Percentiles rank a stretch among this genome's conserved stretches.
Evolutionary conservation across 768 basidiomycete genomes (phyloP).

Genomic region (Mycena galopus): DNA sequence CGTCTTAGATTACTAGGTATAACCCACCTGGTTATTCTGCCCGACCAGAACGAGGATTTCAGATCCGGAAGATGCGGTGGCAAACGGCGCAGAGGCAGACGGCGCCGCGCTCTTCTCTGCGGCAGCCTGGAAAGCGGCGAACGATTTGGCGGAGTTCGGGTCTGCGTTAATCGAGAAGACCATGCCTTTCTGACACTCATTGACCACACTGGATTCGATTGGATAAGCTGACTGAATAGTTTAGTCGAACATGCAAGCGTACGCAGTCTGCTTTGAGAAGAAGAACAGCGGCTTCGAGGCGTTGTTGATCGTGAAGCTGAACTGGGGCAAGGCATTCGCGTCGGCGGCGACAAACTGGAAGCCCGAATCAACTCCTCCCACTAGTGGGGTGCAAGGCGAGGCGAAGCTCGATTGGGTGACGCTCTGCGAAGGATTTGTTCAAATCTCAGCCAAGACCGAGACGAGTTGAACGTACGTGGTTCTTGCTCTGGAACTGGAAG

Average conservation of each 20-base stretch:
- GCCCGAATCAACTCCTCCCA: not conserved
- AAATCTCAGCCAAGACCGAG: not conserved
- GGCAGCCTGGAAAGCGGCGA: slow-evolving; percentile 12
- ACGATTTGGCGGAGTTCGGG: slow-evolving; percentile 4
- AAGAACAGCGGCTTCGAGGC: not conserved
- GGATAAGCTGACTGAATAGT: not conserved
- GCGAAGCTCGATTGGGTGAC: slow-evolving; percentile 1
- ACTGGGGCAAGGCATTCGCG: not conserved
- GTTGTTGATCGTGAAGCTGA: not conserved
- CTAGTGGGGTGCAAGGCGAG: not conserved
- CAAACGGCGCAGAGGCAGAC: not conserved
- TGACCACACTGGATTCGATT: not conserved
- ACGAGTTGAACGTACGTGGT: not conserved
- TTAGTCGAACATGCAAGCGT: not conserved
- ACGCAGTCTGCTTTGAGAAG: not conserved
- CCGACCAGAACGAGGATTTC: slow-evolving; percentile 38
- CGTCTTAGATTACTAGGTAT: not conserved
- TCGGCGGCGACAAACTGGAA: not conserved
- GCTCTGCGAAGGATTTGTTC: not conserved
- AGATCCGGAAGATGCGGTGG: not conserved
- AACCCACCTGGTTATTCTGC: slow-evolving; percentile 48
- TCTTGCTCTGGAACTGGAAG: slow-evolving; percentile 59
- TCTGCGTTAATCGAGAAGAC: slow-evolving; percentile 9
- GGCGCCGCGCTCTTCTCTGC: slow-evolving; percentile 12
- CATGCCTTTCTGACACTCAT: slow-evolving; percentile 6